Base-by-base conservation (phyloP, 2,329 filamentous ascomycete species). In the Colletotrichum sp. region DNA sequence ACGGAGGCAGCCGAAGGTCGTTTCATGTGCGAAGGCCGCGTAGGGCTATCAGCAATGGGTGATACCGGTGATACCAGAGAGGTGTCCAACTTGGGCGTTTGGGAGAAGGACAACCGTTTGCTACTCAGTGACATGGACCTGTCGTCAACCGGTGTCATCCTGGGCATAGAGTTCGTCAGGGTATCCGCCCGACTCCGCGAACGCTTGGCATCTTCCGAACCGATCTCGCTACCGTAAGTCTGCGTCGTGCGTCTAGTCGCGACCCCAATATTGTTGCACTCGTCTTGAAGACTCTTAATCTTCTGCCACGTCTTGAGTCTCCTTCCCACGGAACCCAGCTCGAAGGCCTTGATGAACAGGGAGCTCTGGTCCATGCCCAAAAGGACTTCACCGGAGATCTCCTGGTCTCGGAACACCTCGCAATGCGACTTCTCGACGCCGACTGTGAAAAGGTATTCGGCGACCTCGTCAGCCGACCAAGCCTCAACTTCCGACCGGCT, bases 261-360 rank as follows among this genome's bases (percentile, higher is more conserved):
- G 18, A 82, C 73, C 9, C 83, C 85, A 36, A 84, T 85, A 60
- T 90, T 90, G 78, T 91, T 93, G 57, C 97, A 93, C 83, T 98
- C 95, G 81, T 98, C 95, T 82, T 99, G 96, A 78, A 99, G 90
- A 5, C 92, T 89, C 84, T 98, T 98, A 84, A 99, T 96, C 85
- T 97, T 98, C 85, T 98, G 95, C 96, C 96, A 99, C 3, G 96
- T 98, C 84, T 98, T 98, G 77, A 99, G 86, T 77, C 96, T 91
- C 73, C 95, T 91, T 10, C 96, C 96, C 79, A 99, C 96, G 5
- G 96, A 95, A 21, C 96, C 96, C 79, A 99, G 89, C 79, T 98
- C 95, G 80, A 98, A 98, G 63, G 97, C 96, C 82, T 98, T 98
- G 87, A 99, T 93, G 83, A 98, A 98, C 18, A 99, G 89, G 52